Conservation (phyloP, 73 alveolate genomes). For the Symbiodinium natans region DNA sequence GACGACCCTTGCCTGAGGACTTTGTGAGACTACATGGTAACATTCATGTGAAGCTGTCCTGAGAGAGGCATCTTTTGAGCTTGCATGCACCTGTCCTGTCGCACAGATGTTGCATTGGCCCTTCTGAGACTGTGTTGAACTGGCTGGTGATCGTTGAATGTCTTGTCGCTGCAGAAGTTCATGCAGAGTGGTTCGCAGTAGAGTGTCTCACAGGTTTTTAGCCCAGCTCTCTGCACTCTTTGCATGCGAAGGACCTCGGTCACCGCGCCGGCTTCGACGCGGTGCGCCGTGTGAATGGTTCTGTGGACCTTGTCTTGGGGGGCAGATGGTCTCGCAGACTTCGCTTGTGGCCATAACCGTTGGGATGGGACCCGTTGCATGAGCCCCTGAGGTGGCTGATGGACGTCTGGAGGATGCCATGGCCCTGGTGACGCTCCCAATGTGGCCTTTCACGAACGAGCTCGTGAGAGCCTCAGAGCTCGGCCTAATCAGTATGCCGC, state of each 20-base stretch:
- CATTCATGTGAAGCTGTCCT: neutral
- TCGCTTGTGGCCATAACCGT: neutral
- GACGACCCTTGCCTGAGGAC: constrained; percentile 79
- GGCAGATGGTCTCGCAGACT: neutral
- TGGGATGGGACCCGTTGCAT: neutral
- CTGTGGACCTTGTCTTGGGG: no score
- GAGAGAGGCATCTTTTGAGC: no score
- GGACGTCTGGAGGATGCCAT: constrained; percentile 47
- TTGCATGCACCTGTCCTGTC: neutral
- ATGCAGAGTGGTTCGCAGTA: no score
- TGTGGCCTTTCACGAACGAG: constrained; percentile 93
- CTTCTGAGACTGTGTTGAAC: no score
- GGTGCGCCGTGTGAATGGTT: neutral
- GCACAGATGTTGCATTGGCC: neutral
- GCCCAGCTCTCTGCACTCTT: no score
- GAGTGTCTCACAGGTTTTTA: no score
- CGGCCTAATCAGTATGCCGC: neutral
- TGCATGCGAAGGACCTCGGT: constrained; percentile 27
- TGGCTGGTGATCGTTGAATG: no score
- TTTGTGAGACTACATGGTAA: neutral
- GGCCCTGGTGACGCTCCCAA: neutral
- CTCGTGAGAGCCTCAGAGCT: neutral
- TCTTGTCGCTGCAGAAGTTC: no score
- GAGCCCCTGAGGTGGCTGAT: constrained; percentile 17
- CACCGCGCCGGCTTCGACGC: constrained; percentile 76